Evolutionary conservation across 2,329 filamentous ascomycete genomes (phyloP), one percentile per base, ranked within the genome.

Genomic region (Scytalidium lignicola): DNA sequence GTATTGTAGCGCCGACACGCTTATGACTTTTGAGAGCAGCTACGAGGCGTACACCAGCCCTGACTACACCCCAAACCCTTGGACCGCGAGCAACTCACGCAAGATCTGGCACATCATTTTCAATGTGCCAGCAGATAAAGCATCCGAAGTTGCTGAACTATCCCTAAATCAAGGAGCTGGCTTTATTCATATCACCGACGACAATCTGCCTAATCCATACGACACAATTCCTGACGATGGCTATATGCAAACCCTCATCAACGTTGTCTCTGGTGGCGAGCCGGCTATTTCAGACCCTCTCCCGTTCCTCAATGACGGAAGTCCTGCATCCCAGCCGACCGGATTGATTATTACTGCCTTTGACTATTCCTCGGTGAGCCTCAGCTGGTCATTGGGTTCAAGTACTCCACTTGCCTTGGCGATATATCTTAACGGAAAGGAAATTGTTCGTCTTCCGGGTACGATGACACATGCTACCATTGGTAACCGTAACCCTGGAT

Each of bases 31-130:
- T 28, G 57, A 64, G 51, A 44, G 28, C 19, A 56, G 47, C 46
- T 66, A 63, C 44, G 52, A 60, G 8, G 28, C 51, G 0, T 67
- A 66, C 43, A 53, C 17, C 2, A 54, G 48, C 28, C 46, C 45
- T 8, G 23, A 26, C 23, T 65, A 57, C 32, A 46, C 44, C 9
- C 44, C 53, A 3, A 63, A 62, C 29, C 49, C 59, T 40, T 67
- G 62, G 62, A 58, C 51, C 23, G 51, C 62, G 13, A 57, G 49
- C 9, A 60, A 67, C 41, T 49, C 56, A 3, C 58, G 59, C 12
- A 66, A 66, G 48, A 50, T 65, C 19, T 67, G 62, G 64, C 62
- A 67, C 43, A 63, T 66, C 18, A 52, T 67, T 21, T 61, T 65
- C 49, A 54, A 54, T 10, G 61, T 64, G 4, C 58, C 62, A 26